These are phyloP conservation scores for Hypoxylon sp. DNA, from an alignment of 2,329 filamentous ascomycete species.

Conservation along the genomic window DNA sequence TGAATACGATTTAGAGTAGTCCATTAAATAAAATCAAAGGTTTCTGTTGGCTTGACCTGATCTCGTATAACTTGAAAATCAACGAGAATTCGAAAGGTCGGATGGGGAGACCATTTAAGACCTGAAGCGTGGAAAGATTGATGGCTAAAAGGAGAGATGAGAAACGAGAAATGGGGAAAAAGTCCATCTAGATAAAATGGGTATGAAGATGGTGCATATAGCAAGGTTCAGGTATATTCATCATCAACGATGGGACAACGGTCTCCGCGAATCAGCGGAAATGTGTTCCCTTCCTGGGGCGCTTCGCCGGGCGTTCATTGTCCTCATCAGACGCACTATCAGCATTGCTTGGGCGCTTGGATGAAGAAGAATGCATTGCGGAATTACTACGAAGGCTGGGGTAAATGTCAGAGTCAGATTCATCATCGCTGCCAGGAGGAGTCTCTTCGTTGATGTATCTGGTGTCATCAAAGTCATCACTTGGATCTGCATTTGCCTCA, in stretches of 20 bases:
- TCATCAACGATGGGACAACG: too few relatives aligned
- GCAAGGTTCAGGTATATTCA: too few relatives aligned
- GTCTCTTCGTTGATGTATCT: conserved; percentile 7
- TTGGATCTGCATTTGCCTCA: background rate
- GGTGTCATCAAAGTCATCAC: background rate
- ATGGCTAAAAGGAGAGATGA: background rate
- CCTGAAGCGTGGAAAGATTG: background rate
- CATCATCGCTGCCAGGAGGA: conserved; percentile 4
- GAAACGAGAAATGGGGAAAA: background rate
- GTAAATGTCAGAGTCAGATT: conserved; percentile 1
- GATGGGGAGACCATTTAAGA: background rate
- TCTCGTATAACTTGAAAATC: too few relatives aligned
- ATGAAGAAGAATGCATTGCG: background rate
- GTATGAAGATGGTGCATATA: background rate
- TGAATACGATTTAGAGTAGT: too few relatives aligned
- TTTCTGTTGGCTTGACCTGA: too few relatives aligned
- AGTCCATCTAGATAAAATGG: too few relatives aligned
- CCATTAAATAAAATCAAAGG: too few relatives aligned
- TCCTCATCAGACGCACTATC: background rate
- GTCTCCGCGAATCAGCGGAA: background rate
- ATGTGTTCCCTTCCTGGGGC: background rate
- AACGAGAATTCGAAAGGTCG: background rate
- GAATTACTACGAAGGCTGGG: background rate
- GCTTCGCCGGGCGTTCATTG: conserved; percentile 3
- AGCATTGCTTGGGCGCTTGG: conserved; percentile 4